A percentile compares a stretch with the other conserved stretches of the same genome.
Evolutionary conservation across 2,329 filamentous ascomycete genomes (phyloP).

Genomic region (Fusarium caatingaense): DNA sequence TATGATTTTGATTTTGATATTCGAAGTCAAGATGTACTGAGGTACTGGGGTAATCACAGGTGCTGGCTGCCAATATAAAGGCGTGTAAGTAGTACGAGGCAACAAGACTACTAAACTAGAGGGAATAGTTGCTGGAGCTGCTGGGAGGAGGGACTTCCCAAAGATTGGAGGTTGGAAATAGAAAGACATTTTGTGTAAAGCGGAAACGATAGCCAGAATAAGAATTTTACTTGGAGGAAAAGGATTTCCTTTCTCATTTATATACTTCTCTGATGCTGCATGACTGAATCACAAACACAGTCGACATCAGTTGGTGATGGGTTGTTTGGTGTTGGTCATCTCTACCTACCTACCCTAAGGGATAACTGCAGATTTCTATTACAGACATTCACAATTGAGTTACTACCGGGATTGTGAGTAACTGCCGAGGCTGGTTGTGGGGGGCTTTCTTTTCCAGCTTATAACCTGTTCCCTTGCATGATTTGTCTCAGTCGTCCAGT

Average conservation of each 20-base stretch:
- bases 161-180: conserved; percentile 46
- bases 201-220: not conserved
- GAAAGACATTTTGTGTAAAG: conserved; percentile 38
- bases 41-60: not conserved
- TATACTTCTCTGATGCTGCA: not conserved
- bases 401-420: not conserved
- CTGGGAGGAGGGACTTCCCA: not conserved
- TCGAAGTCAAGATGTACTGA: not conserved
- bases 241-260: not conserved
- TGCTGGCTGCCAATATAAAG: not conserved
- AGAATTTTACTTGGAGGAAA: not conserved
- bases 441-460: not conserved
- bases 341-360: not conserved
- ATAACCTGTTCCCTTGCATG: not conserved
- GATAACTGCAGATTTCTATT: not conserved
- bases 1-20: conserved; percentile 34
- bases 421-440: not conserved
- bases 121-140: not conserved
- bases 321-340: conserved; percentile 9
- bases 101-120: not conserved
- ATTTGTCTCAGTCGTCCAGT: not conserved
- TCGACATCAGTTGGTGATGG: conserved; percentile 11
- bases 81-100: not conserved
- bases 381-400: not conserved
- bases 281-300: conserved; percentile 7